Conservation (phyloP, 2,329 filamentous ascomycete species). For the Hypocrella siamensis region DNA sequence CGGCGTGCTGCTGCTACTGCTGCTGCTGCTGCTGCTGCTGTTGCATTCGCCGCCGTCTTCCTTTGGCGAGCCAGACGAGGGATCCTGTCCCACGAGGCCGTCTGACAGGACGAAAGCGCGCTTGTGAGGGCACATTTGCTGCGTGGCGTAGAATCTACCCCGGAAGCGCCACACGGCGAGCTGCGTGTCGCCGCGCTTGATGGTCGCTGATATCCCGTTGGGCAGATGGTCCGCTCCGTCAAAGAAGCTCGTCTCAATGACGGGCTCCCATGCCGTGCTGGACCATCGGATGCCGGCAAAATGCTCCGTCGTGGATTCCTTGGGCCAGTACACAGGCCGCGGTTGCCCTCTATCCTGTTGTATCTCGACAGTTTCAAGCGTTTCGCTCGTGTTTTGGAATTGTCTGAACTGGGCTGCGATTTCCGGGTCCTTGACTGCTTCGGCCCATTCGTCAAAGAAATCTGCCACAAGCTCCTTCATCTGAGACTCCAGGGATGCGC, state of each 20-base stretch:
- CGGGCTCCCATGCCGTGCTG: conserved; percentile 57
- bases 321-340: conserved; percentile 65
- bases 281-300: conserved; percentile 57
- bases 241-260: conserved; percentile 58
- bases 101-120: conserved; percentile 81
- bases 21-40: neutral
- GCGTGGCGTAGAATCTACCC: conserved; percentile 68
- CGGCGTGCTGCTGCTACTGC: too few species aligned
- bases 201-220: conserved; percentile 57
- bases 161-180: conserved; percentile 73
- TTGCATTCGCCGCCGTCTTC: conserved; percentile 9
- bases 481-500: conserved; percentile 67
- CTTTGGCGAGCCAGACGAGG: too few species aligned
- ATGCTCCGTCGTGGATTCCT: conserved; percentile 49
- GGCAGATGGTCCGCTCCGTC: conserved; percentile 43
- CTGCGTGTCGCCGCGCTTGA: conserved; percentile 82
- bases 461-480: conserved; percentile 73
- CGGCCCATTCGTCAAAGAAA: conserved; percentile 88
- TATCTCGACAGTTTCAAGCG: conserved; percentile 50
- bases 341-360: conserved; percentile 57
- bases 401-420: conserved; percentile 59
- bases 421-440: conserved; percentile 55
- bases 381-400: conserved; percentile 72
- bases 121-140: conserved; percentile 93
- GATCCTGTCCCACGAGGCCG: conserved; percentile 60